Evolutionary conservation across 2,329 filamentous ascomycete genomes (phyloP).

Genomic region (Pseudopyrenochaeta lycopersici): DNA sequence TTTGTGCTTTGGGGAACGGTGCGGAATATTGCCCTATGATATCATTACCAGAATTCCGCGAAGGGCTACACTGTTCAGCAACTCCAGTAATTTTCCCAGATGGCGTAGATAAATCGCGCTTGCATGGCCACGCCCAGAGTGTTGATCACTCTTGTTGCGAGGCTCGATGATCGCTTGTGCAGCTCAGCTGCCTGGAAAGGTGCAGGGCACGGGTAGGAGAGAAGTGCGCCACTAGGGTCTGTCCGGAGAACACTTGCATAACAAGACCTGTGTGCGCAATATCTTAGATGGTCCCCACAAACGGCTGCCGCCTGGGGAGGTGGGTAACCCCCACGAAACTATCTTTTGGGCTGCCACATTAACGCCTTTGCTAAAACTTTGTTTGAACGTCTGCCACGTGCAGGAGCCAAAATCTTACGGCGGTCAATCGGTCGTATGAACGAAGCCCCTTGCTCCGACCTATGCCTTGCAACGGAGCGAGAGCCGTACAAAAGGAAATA

Average conservation of each 20-base stretch:
- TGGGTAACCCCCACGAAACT: neutral
- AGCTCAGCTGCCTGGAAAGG: neutral
- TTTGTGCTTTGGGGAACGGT: neutral
- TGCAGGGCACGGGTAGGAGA: neutral
- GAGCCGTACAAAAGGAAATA: neutral
- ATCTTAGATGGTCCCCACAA: constrained; percentile 1
- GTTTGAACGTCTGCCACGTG: neutral
- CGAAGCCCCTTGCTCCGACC: neutral
- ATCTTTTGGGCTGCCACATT: neutral
- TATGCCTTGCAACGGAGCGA: neutral
- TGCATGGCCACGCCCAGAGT: neutral
- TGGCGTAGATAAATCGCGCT: neutral
- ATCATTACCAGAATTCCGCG: neutral
- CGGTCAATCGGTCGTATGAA: no score
- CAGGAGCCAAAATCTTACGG: no score
- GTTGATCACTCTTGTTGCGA: neutral
- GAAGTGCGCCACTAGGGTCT: neutral
- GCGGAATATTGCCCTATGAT: neutral
- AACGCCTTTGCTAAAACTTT: neutral
- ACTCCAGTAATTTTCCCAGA: neutral
- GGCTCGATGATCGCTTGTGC: neutral
- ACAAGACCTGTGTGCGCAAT: neutral
- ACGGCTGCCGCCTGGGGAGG: constrained; percentile 2
- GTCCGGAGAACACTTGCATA: neutral
- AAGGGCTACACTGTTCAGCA: neutral